Evolutionary conservation across 345 rosid species (phyloP).

Genomic region (Gynandropsis gynandra): DNA sequence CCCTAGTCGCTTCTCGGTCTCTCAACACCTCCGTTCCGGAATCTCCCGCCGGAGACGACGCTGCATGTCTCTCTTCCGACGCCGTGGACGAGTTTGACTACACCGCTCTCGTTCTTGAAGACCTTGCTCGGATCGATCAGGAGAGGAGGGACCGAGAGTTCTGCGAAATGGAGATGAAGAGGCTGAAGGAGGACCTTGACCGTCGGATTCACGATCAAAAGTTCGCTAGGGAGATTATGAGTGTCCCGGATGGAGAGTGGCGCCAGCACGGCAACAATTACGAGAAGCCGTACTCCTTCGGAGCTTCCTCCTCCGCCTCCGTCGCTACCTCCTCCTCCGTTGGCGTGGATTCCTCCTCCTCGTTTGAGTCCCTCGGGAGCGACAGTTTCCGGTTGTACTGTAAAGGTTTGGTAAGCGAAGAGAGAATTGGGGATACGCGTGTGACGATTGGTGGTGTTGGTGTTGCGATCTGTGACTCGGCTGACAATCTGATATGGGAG

Average conservation of each 20-base stretch:
- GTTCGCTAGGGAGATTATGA: constrained; percentile 43
- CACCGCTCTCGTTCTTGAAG: constrained; percentile 33
- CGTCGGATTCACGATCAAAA: constrained; percentile 59
- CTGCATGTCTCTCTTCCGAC: neutral
- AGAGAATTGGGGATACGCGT: constrained; percentile 28
- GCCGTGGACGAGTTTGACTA: constrained; percentile 24
- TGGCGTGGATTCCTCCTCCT: neutral
- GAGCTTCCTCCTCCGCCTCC: constrained; percentile 12
- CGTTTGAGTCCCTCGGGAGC: neutral
- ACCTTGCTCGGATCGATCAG: constrained; percentile 37
- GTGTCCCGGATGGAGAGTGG: constrained; percentile 52
- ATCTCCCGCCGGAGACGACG: neutral
- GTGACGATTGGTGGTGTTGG: constrained; percentile 40
- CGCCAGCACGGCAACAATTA: constrained; percentile 36
- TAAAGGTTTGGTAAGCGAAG: constrained; percentile 40
- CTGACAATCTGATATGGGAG: constrained; percentile 39
- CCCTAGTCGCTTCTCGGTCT: constrained; percentile 41
- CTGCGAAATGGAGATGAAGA: constrained; percentile 28
- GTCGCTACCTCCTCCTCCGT: neutral
- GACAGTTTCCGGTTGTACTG: constrained; percentile 28
- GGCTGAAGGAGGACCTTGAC: constrained; percentile 38
- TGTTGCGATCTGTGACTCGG: constrained; percentile 43
- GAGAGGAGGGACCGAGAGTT: constrained; percentile 41
- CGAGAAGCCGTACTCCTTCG: constrained; percentile 39
- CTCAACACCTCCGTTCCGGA: constrained; percentile 10